Evolutionary conservation across 148 eudicot genomes (phyloP).

Genomic region (Camellia japonica): DNA sequence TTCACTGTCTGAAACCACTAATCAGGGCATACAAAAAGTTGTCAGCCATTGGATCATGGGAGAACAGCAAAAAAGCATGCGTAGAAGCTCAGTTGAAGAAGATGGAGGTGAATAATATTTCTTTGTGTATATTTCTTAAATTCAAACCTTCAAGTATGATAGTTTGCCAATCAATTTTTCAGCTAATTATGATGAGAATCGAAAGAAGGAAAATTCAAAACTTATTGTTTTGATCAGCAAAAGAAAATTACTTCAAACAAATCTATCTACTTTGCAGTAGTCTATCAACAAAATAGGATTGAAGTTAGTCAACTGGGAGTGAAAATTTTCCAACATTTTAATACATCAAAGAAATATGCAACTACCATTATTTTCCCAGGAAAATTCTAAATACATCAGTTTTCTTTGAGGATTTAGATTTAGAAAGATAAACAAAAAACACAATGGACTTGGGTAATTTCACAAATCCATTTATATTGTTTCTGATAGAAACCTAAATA

Average conservation of each 20-base stretch:
- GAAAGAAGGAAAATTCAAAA: neutral
- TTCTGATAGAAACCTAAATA: neutral
- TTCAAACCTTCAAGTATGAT: neutral
- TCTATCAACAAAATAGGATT: neutral
- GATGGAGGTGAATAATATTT: slow-evolving; percentile 45
- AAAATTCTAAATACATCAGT: too few relatives aligned
- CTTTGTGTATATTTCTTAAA: neutral
- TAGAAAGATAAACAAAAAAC: too few relatives aligned
- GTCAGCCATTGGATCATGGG: slow-evolving; percentile 57
- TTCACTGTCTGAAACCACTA: neutral
- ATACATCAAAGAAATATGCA: neutral
- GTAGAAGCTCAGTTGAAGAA: slow-evolving; percentile 54
- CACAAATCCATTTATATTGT: neutral
- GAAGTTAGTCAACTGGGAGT: neutral
- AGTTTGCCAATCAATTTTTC: neutral
- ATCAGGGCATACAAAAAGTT: slow-evolving; percentile 65
- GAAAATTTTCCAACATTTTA: neutral
- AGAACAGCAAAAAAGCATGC: slow-evolving; percentile 53
- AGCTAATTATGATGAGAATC: neutral
- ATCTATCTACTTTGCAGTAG: neutral
- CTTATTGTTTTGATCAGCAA: neutral
- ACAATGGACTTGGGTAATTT: too few relatives aligned
- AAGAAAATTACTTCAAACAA: neutral
- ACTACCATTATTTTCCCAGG: too few relatives aligned
- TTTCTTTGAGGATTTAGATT: too few relatives aligned